Conservation (phyloP, 768 basidiomycete genomes). For the Mycena vitilis region DNA sequence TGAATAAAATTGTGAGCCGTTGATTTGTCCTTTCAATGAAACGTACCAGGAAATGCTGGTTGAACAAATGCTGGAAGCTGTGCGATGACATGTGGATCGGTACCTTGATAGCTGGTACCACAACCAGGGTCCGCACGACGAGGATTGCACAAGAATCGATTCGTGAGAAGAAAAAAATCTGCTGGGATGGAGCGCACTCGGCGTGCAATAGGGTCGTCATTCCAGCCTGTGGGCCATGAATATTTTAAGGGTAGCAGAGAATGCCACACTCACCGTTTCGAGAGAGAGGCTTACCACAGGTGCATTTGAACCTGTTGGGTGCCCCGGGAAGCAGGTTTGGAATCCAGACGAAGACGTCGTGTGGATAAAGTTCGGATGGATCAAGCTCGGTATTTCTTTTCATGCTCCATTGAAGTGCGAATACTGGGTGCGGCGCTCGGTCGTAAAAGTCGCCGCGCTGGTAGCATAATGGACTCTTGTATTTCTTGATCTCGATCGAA, state of each 20-base stretch:
- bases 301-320: constrained; percentile 6
- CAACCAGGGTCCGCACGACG: background rate
- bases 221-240: background rate
- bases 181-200: background rate
- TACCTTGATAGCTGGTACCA: background rate
- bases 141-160: background rate
- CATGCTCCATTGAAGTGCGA: background rate
- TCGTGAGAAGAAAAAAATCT: background rate
- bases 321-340: background rate
- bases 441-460: constrained; percentile 7
- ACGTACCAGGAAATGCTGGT: constrained; percentile 14
- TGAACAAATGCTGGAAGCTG: constrained; percentile 16
- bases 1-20: background rate
- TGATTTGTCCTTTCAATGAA: too few relatives aligned
- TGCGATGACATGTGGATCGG: background rate
- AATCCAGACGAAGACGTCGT: constrained; percentile 5
- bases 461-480: background rate
- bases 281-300: background rate
- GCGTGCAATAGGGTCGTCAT: constrained; percentile 9
- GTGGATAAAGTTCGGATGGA: background rate
- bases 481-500: background rate
- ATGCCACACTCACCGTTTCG: background rate
- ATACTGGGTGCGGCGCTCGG: background rate
- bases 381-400: background rate
- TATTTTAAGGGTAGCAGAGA: background rate